These are phyloP conservation scores for Byssothecium circinans DNA, from an alignment of 2,329 filamentous ascomycete species.

Conservation along the genomic window DNA sequence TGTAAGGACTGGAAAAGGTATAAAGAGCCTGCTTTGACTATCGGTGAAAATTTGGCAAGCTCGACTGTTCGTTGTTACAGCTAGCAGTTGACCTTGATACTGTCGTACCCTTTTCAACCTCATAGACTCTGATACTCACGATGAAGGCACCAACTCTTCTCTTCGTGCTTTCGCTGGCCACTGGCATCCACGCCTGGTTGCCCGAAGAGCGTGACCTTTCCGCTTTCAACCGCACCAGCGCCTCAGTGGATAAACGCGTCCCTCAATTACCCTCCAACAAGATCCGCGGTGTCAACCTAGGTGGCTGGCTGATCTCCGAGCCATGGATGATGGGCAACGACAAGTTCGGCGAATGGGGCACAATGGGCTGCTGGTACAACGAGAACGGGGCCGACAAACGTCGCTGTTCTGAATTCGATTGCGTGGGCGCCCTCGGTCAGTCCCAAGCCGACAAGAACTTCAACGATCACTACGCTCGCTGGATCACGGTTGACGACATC, in stretches of 20 bases:
- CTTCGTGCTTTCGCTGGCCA: background rate
- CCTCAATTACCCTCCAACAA: slow-evolving; percentile 32
- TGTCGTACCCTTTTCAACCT: no score
- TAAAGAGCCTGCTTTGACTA: no score
- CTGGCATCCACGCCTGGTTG: slow-evolving; percentile 1
- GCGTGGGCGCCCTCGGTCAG: slow-evolving; percentile 54
- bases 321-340: slow-evolving; percentile 54
- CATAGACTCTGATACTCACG: no score
- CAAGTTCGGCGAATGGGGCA: slow-evolving; percentile 46
- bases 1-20: no score
- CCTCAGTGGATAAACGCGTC: background rate
- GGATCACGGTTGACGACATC: slow-evolving; percentile 54
- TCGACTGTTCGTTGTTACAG: no score
- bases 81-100: no score
- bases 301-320: slow-evolving; percentile 56
- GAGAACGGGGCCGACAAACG: slow-evolving; percentile 13
- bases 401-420: slow-evolving; percentile 57
- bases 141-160: slow-evolving; percentile 1
- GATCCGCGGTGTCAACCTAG: slow-evolving; percentile 60
- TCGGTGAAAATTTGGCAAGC: no score
- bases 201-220: slow-evolving; percentile 2
- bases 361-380: slow-evolving; percentile 48
- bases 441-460: slow-evolving; percentile 51
- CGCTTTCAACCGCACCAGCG: slow-evolving; percentile 4
- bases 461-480: slow-evolving; percentile 54